Evolutionary conservation across 1,284 basidiomycete species (phyloP), one percentile per base, ranked within the genome.

Genomic region (Exobasidium rhododendri): DNA sequence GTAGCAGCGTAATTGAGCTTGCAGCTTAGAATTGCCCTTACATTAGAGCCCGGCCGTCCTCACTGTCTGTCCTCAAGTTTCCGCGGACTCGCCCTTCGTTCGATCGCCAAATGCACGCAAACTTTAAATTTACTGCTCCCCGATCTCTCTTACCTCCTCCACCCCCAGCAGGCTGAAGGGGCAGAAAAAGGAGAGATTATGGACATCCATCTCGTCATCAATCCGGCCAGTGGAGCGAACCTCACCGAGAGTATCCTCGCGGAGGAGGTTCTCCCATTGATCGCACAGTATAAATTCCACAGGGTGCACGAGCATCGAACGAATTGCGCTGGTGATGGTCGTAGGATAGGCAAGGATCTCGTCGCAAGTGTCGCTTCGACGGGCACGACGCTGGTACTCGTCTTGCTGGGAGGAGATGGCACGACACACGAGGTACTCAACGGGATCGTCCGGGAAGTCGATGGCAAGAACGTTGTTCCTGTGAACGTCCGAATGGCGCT

Each of bases 361-460:
- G 43, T 52, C 5, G 28, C n/a, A 20, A 46, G 17, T 4, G 35
- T 40, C 7, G 13, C n/a, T 26, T 44, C 14, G 2, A 20, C 20
- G 10, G n/a, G 59, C 20, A 29, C 10, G 20, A 80, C 83, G 20
- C 87, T 65, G 24, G 54, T 68, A 43, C n/a, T 75, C 3, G 61
- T 78, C 17, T 30, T 80, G 4, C 56, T 81, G 0, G 80, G 79
- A 4, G 80, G 80, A 4, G 80, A 81, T 52, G 80, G 80, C 11
- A 80, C 80, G 4, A 73, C 74, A n/a, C 70, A 75, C 56, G 80
- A 80, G 45, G 26, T 80, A 10, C 50, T 80, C 14, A 75, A 79
- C 20, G 78, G 77, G 7, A 50, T 75, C 3, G 65, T 53, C 10
- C 28, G 49, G 45, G 30, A 50, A 47, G 17, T 20, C 14, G 17